Percentiles rank a stretch among this genome's conserved stretches.
Evolutionary conservation across 2,329 filamentous ascomycete species (phyloP).

Genomic region (Phialocephala subalpina): DNA sequence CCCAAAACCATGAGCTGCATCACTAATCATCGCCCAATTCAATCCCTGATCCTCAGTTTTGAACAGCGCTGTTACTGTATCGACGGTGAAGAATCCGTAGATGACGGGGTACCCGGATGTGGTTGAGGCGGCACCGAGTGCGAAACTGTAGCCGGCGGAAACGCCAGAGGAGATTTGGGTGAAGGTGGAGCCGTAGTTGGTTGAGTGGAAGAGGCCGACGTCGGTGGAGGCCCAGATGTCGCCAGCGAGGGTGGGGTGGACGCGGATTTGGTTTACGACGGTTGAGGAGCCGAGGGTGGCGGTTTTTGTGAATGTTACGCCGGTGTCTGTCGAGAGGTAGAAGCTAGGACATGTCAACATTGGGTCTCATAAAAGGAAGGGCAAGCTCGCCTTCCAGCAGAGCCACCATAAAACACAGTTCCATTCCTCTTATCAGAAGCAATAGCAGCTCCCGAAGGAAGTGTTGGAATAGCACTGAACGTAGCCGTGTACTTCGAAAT

Average conservation of each 20-base stretch:
- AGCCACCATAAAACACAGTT: conserved; percentile 32
- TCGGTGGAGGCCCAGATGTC: conserved; percentile 67
- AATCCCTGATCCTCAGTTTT: conserved; percentile 27
- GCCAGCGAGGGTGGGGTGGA: conserved; percentile 63
- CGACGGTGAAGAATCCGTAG: conserved; percentile 31
- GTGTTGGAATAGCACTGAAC: conserved; percentile 54
- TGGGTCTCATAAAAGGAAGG: not conserved
- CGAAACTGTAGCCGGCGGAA: conserved; percentile 22
- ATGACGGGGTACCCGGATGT: conserved; percentile 22
- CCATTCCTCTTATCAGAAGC: conserved; percentile 57
- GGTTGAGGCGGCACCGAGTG: conserved; percentile 26
- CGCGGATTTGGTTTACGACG: conserved; percentile 54
- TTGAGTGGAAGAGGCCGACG: conserved; percentile 60
- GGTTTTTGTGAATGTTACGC: conserved; percentile 51
- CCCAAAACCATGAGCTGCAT: conserved; percentile 36
- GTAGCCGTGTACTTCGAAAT: conserved; percentile 35
- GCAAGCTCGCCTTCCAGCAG: conserved; percentile 16
- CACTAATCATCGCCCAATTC: conserved; percentile 30
- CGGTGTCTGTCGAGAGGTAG: conserved; percentile 60
- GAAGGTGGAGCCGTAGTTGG: conserved; percentile 50
- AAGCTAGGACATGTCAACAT: conserved; percentile 40
- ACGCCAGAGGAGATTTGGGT: conserved; percentile 19
- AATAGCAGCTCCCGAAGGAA: conserved; percentile 54
- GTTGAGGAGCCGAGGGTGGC: conserved; percentile 33
- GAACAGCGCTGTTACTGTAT: conserved; percentile 26